These are phyloP conservation scores for Hevea brasiliensis DNA, from an alignment of 345 rosid genomes.

Conservation along the genomic window DNA sequence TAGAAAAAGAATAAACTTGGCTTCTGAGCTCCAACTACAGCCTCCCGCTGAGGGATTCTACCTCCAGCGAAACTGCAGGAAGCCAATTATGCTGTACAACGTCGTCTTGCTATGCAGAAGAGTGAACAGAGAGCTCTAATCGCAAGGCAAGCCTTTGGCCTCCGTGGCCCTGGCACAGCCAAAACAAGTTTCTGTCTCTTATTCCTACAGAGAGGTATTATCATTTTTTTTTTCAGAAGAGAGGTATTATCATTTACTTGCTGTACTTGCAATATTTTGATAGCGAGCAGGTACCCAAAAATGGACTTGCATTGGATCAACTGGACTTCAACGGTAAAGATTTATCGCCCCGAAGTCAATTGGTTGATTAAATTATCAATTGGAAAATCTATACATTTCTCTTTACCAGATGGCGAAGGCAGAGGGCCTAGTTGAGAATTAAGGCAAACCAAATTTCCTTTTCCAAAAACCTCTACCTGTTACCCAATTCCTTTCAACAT, in stretches of 20 bases:
- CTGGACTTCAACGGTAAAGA: slow-evolving; percentile 31
- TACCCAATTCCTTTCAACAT: too few species aligned
- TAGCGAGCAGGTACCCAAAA: slow-evolving; percentile 45
- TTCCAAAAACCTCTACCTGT: too few species aligned
- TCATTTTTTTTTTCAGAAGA: too few species aligned
- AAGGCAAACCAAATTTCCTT: too few species aligned
- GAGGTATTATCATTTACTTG: too few species aligned
- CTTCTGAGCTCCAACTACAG: slow-evolving; percentile 6
- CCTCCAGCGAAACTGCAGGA: not conserved
- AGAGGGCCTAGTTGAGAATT: slow-evolving; percentile 23
- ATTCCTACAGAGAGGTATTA: too few species aligned
- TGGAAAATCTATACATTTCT: slow-evolving; percentile 29
- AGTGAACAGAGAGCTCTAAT: slow-evolving; percentile 47
- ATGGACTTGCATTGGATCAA: slow-evolving; percentile 22
- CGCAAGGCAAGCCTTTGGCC: slow-evolving; percentile 41
- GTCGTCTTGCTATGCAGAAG: slow-evolving; percentile 42
- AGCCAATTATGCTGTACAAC: slow-evolving; percentile 22
- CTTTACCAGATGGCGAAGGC: slow-evolving; percentile 26
- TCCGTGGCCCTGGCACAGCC: slow-evolving; percentile 51
- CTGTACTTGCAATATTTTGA: not conserved
- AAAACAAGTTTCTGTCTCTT: slow-evolving; percentile 39
- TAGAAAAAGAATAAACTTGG: slow-evolving; percentile 18
- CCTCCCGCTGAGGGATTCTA: not conserved
- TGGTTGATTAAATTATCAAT: slow-evolving; percentile 42
- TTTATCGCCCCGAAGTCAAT: slow-evolving; percentile 18